Evolutionary conservation across 2,329 filamentous ascomycete genomes (phyloP).

Genomic region (Lecanicillium sp.): DNA sequence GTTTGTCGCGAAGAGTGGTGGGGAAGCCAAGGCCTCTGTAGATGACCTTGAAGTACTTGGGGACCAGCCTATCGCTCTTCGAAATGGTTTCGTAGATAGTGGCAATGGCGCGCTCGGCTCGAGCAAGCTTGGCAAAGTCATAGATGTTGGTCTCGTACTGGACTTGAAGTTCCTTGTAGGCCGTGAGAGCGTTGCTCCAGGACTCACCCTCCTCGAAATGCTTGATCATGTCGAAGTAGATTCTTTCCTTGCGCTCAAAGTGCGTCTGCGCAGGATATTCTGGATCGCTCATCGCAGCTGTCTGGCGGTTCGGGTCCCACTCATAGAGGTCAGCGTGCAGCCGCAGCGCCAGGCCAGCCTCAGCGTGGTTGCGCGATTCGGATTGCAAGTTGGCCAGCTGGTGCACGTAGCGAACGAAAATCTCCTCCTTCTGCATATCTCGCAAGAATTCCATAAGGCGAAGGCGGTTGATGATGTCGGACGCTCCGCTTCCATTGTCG

Average conservation of each 20-base stretch:
- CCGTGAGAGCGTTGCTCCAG: slow-evolving; percentile 81
- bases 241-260: slow-evolving; percentile 85
- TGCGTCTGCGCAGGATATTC: slow-evolving; percentile 75
- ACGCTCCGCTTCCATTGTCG: slow-evolving; percentile 66
- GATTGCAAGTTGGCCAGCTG: slow-evolving; percentile 77
- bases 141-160: slow-evolving; percentile 88
- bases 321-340: slow-evolving; percentile 90
- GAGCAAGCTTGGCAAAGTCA: slow-evolving; percentile 86
- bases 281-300: slow-evolving; percentile 64
- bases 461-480: slow-evolving; percentile 79
- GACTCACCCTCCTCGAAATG: slow-evolving; percentile 91
- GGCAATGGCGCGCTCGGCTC: slow-evolving; percentile 84
- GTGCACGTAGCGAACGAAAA: slow-evolving; percentile 93
- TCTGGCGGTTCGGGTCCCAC: slow-evolving; percentile 69
- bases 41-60: slow-evolving; percentile 85
- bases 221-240: slow-evolving; percentile 94
- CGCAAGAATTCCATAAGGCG: slow-evolving; percentile 93
- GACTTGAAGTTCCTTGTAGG: slow-evolving; percentile 83
- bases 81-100: slow-evolving; percentile 85
- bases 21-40: slow-evolving; percentile 91
- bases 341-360: slow-evolving; percentile 82
- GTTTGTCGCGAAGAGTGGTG: slow-evolving; percentile 72
- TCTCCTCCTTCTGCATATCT: slow-evolving; percentile 95
- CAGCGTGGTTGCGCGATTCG: slow-evolving; percentile 69
- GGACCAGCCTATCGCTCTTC: slow-evolving; percentile 70